These are phyloP conservation scores for Apiospora kogelbergensis DNA, from an alignment of 2,329 filamentous ascomycete genomes.

Conservation along the genomic window DNA sequence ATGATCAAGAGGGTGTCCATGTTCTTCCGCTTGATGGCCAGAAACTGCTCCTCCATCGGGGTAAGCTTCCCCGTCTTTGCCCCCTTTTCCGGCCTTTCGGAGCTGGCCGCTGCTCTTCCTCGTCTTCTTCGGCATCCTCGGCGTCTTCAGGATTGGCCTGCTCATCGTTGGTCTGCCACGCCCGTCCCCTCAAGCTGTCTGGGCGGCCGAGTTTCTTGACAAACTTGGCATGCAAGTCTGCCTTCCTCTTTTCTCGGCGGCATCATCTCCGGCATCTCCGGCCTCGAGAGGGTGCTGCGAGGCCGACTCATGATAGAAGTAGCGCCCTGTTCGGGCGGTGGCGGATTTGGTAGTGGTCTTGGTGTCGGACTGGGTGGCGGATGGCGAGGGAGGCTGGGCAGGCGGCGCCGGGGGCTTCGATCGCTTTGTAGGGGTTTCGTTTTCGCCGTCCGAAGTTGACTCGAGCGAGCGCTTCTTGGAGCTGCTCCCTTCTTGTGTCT, in stretches of 20 bases:
- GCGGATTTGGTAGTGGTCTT: conserved; percentile 20
- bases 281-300: conserved; percentile 39
- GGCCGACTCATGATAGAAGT: conserved; percentile 47
- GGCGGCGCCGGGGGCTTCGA: conserved; percentile 4
- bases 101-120: conserved; percentile 51
- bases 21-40: conserved; percentile 91
- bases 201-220: conserved; percentile 87
- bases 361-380: background rate
- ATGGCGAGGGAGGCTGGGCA: background rate
- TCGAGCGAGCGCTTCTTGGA: conserved; percentile 53
- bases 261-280: conserved; percentile 44
- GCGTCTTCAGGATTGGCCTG: conserved; percentile 49
- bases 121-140: conserved; percentile 58
- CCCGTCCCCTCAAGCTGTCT: conserved; percentile 65
- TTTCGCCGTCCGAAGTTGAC: conserved; percentile 49
- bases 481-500: conserved; percentile 18
- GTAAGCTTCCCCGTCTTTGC: conserved; percentile 78
- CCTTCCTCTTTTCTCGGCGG: conserved; percentile 56
- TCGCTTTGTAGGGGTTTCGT: conserved; percentile 30
- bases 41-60: conserved; percentile 88
- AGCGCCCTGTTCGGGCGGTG: conserved; percentile 49
- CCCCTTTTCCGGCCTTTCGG: conserved; percentile 65
- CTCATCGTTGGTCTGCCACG: conserved; percentile 46
- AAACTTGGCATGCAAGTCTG: conserved; percentile 78
- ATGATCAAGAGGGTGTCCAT: conserved; percentile 88